These are phyloP conservation scores for Lindgomyces ingoldianus DNA, from an alignment of 495 filamentous ascomycete genomes.

Conservation along the genomic window DNA sequence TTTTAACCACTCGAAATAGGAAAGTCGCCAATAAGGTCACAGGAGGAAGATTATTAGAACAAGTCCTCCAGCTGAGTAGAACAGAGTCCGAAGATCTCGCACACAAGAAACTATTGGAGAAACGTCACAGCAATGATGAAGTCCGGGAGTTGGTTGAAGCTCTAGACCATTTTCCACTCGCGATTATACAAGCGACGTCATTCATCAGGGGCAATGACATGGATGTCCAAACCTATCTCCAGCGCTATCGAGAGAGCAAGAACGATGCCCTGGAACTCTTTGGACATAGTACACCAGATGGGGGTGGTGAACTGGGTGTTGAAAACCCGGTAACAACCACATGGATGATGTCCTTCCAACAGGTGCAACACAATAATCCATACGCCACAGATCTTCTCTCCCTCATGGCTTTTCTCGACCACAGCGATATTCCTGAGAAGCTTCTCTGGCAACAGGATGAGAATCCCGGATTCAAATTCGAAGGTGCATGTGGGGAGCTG, in stretches of 20 bases:
- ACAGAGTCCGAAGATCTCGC: constrained; percentile 5
- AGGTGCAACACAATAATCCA: constrained; percentile 1
- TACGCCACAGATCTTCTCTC: constrained; percentile 4
- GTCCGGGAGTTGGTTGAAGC: neutral
- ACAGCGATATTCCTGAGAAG: neutral
- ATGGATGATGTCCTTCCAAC: constrained; percentile 12
- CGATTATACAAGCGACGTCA: constrained; percentile 3
- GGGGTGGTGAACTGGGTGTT: neutral
- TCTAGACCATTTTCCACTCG: constrained; percentile 11
- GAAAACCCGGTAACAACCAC: constrained; percentile 1
- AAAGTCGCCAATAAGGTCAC: neutral
- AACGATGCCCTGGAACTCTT: constrained; percentile 5
- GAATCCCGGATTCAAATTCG: neutral
- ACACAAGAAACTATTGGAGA: neutral
- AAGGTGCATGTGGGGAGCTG: neutral
- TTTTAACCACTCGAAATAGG: constrained; percentile 11
- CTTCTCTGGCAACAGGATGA: neutral
- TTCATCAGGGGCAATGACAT: constrained; percentile 7
- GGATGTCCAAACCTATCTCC: constrained; percentile 5
- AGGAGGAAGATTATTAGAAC: neutral
- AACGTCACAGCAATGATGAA: neutral
- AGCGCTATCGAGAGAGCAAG: constrained; percentile 9
- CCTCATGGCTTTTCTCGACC: constrained; percentile 5
- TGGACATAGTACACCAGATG: neutral
- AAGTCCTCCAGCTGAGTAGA: neutral